Base-by-base conservation (phyloP, 129 eudicot species). In the Flaveria sonorensis region DNA sequence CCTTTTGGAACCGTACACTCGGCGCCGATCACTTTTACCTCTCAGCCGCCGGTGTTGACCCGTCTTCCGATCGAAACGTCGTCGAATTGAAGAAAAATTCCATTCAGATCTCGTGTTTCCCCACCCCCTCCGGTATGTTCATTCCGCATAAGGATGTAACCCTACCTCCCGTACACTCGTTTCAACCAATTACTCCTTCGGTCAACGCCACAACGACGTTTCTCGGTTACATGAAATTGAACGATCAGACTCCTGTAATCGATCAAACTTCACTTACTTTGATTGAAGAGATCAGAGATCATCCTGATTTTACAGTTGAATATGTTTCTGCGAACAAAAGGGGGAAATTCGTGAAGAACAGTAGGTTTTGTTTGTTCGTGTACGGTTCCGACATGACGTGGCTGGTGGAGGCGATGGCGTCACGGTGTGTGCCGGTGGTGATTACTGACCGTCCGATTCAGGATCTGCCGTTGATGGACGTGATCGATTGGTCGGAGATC, bases 11-110 rank as follows among this genome's bases (percentile, higher is more conserved):
- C 83, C 88, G 96, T 10, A 78, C 97, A 2, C 89, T 94, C 2
- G 98, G 96, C 1, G 98, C 97, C 73, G 98, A 94, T 77, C 98
- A 94, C 71, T 87, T 94, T 73, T 94, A 78, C 82, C 30, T 91
- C 21, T 84, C 98, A 0, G 80, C 90, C 53, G n/a, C 82, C 63
- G 98, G 96, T 8, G 86, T 91, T 47, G 93, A 83, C 69, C 84
- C 68, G 52, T 77, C 87, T 0, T 83, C 92, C 20, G 96, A 86
- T 63, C 68, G 98, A 62, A 91, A 94, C 82, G 72, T 85, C 24
- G 87, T 94, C 64, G 98, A 94, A 79, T 83, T 94, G 77, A 89
- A 89, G 85, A 94, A 94, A 55, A 94, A 94, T 68, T 76, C 98
- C 24, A 82, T 94, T 7, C 93, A 89, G 61, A 80, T 94, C 64